These are phyloP conservation scores for Protomyces inundatus DNA, from an alignment of 1,139 yeast species.

Conservation along the genomic window DNA sequence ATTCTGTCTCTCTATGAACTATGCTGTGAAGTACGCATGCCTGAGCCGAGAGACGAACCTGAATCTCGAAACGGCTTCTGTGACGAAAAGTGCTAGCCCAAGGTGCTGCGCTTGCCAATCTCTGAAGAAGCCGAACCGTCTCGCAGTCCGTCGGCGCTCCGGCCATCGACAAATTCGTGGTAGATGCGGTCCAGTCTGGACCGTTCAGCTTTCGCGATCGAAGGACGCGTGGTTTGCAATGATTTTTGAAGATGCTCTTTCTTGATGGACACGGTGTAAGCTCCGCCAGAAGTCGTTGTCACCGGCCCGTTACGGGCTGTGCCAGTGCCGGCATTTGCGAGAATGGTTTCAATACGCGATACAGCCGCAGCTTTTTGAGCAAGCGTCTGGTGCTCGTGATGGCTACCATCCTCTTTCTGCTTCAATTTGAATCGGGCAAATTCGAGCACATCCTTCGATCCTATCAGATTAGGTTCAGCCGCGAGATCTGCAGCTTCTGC, in stretches of 20 bases:
- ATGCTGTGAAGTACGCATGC: too few relatives aligned
- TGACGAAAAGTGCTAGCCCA: conserved; percentile 46
- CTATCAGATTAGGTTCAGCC: not conserved
- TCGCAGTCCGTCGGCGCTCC: conserved; percentile 84
- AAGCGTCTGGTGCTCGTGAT: not conserved
- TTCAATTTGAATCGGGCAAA: conserved; percentile 11
- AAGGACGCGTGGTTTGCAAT: conserved; percentile 72
- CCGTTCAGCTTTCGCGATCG: conserved; percentile 71
- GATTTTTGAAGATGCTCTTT: conserved; percentile 59
- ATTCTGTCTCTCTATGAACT: too few relatives aligned
- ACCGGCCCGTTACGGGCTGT: conserved; percentile 2
- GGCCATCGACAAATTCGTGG: conserved; percentile 59
- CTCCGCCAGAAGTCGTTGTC: not conserved
- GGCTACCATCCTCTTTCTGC: not conserved
- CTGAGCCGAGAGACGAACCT: too few relatives aligned
- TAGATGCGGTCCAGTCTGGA: conserved; percentile 61
- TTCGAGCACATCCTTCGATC: not conserved
- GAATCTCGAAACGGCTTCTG: too few relatives aligned
- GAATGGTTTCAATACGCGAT: conserved; percentile 23
- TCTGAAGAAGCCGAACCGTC: conserved; percentile 76
- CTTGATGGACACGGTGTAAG: conserved; percentile 43
- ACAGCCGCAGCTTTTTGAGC: conserved; percentile 16
- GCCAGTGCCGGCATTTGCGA: not conserved
- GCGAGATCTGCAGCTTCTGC: not conserved
- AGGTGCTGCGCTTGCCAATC: conserved; percentile 76